These are phyloP conservation scores for Knufia fluminis DNA, from an alignment of 2,329 filamentous ascomycete genomes.

Conservation along the genomic window DNA sequence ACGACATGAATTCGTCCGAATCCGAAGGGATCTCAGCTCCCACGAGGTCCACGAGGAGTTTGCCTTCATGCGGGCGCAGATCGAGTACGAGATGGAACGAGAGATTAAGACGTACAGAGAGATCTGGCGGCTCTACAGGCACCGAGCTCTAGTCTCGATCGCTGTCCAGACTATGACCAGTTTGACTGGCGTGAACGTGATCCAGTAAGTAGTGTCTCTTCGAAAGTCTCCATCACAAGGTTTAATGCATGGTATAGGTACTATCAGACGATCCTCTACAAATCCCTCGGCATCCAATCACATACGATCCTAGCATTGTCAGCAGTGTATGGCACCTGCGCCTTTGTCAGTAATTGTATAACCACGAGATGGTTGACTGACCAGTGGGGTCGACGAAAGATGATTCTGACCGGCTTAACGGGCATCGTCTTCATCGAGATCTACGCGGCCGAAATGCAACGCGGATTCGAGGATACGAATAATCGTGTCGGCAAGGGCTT, in stretches of 20 bases:
- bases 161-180: constrained; percentile 75
- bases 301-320: constrained; percentile 55
- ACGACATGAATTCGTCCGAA: constrained; percentile 50
- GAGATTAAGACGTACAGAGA: constrained; percentile 46
- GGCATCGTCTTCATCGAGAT: constrained; percentile 49
- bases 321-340: constrained; percentile 82
- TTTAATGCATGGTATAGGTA: too few species aligned
- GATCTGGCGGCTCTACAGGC: constrained; percentile 55
- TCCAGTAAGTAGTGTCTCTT: too few species aligned
- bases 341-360: constrained; percentile 66
- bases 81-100: constrained; percentile 66
- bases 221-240: too few species aligned
- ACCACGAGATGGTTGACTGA: constrained; percentile 47
- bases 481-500: constrained; percentile 51
- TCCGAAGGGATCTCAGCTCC: constrained; percentile 69
- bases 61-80: constrained; percentile 77
- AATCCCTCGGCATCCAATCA: constrained; percentile 46
- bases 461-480: constrained; percentile 45
- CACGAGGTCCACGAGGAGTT: constrained; percentile 70
- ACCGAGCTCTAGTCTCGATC: constrained; percentile 55
- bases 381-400: constrained; percentile 50
- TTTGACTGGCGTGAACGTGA: constrained; percentile 82
- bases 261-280: constrained; percentile 67
- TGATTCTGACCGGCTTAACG: constrained; percentile 46
- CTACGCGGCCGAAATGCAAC: constrained; percentile 52